phyloP scores from a whole-genome alignment of 176 grass and related monocot species.

The Oryza nivara region DNA sequence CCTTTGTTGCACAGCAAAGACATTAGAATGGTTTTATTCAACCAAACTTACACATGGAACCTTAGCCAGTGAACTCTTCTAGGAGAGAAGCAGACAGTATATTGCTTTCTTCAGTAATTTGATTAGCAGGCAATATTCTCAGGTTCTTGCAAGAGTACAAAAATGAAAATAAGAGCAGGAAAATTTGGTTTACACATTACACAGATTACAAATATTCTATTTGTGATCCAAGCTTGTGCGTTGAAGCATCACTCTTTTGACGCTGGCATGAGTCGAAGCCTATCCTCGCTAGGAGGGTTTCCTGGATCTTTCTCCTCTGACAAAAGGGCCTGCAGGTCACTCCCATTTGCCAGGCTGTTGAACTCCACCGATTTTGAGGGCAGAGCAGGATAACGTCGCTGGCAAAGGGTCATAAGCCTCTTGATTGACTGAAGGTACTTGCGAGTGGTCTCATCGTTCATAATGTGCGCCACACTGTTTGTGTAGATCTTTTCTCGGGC shows the following conservation, averaged over 20 bases:
- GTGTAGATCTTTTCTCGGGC: constrained; percentile 89
- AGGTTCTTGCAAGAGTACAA: constrained; percentile 4
- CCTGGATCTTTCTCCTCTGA: constrained; percentile 45
- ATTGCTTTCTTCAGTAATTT: constrained; percentile 39
- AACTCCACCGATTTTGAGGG: constrained; percentile 94
- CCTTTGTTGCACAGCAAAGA: background rate
- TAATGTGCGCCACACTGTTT: constrained; percentile 88
- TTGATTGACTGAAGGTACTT: constrained; percentile 92
- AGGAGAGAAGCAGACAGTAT: background rate
- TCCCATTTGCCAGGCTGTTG: constrained; percentile 92
- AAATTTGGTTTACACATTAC: constrained; percentile 2
- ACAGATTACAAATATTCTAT: constrained; percentile 39
- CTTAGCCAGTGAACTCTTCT: background rate
- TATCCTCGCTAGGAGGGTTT: constrained; percentile 44
- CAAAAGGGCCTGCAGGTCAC: constrained; percentile 82
- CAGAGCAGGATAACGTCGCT: constrained; percentile 70
- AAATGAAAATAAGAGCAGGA: background rate
- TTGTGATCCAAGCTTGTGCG: constrained; percentile 25
- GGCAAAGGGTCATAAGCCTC: constrained; percentile 88
- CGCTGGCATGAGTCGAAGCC: constrained; percentile 61
- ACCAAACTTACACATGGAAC: background rate
- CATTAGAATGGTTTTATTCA: background rate
- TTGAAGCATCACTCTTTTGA: constrained; percentile 52
- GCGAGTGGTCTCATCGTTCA: constrained; percentile 92
- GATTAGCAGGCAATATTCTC: constrained; percentile 31